phyloP scores from a whole-genome alignment of 345 rosid genomes.

The Eucalyptus brandiana region DNA sequence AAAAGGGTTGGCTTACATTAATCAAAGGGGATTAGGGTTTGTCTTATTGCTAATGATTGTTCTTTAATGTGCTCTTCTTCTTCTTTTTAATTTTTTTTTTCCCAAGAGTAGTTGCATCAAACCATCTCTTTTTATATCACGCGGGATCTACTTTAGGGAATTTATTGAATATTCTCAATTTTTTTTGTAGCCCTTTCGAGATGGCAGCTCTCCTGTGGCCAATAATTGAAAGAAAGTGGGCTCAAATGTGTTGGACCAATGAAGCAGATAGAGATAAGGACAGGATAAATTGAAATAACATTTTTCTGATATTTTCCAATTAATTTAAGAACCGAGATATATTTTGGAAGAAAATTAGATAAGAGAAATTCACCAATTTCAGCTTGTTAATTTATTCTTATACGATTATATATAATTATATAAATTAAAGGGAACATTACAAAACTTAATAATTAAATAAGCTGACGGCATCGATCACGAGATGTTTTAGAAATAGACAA shows the following conservation, averaged over 20 bases:
- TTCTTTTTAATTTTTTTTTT: neutral
- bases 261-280: neutral
- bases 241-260: neutral
- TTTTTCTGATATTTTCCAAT: neutral
- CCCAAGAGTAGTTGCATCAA: neutral
- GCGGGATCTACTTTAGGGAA: neutral
- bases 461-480: neutral
- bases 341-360: neutral
- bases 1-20: neutral
- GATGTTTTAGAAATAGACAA: neutral
- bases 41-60: neutral
- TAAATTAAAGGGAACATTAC: neutral
- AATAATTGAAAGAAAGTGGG: neutral
- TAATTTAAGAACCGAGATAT: neutral
- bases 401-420: neutral
- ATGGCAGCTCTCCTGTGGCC: neutral
- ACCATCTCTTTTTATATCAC: neutral
- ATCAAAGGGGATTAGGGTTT: neutral
- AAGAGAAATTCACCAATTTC: accelerated
- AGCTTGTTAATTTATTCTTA: accelerated
- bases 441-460: neutral
- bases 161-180: neutral
- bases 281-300: neutral
- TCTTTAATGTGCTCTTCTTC: neutral
- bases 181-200: neutral